Evolutionary conservation across 2,329 filamentous ascomycete species (phyloP).

Genomic region (Penicillium brasilianum): DNA sequence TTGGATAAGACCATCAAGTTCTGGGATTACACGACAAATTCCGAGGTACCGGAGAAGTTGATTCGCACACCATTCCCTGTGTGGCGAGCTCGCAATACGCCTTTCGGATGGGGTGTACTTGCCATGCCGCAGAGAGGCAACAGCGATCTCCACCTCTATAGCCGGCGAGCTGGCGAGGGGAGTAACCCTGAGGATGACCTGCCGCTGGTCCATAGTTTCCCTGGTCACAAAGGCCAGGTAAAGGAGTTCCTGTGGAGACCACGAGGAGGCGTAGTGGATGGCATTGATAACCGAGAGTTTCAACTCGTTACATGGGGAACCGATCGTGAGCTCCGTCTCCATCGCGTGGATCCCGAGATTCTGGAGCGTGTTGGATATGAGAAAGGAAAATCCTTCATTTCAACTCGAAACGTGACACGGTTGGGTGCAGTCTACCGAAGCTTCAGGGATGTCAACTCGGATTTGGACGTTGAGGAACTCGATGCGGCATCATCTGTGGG

Average conservation of each 20-base stretch:
- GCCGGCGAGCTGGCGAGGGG: slow-evolving; percentile 59
- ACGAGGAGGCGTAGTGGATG: slow-evolving; percentile 70
- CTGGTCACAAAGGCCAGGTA: slow-evolving; percentile 66
- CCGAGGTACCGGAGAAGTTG: slow-evolving; percentile 71
- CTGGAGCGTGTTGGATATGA: slow-evolving; percentile 73
- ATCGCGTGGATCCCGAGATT: slow-evolving; percentile 69
- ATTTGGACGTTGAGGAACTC: slow-evolving; percentile 59
- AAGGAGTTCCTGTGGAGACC: slow-evolving; percentile 92
- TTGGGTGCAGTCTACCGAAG: slow-evolving; percentile 84
- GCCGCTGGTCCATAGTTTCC: slow-evolving; percentile 57
- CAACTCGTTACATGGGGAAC: slow-evolving; percentile 93
- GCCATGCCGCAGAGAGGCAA: slow-evolving; percentile 93
- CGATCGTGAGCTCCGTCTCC: slow-evolving; percentile 79
- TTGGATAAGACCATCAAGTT: slow-evolving; percentile 92
- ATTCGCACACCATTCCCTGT: slow-evolving; percentile 85
- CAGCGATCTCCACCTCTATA: slow-evolving; percentile 83
- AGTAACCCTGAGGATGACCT: slow-evolving; percentile 43
- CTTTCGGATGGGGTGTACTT: slow-evolving; percentile 82
- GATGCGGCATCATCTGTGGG: slow-evolving; percentile 39
- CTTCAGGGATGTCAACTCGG: slow-evolving; percentile 74
- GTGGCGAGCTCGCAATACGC: slow-evolving; percentile 88
- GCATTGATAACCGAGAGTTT: slow-evolving; percentile 83
- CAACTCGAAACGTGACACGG: slow-evolving; percentile 74
- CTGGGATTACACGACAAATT: slow-evolving; percentile 76
- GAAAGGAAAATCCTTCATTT: slow-evolving; percentile 68